These are phyloP conservation scores for Cladobotryum mycophilum DNA, from an alignment of 2,329 filamentous ascomycete species.

Conservation along the genomic window DNA sequence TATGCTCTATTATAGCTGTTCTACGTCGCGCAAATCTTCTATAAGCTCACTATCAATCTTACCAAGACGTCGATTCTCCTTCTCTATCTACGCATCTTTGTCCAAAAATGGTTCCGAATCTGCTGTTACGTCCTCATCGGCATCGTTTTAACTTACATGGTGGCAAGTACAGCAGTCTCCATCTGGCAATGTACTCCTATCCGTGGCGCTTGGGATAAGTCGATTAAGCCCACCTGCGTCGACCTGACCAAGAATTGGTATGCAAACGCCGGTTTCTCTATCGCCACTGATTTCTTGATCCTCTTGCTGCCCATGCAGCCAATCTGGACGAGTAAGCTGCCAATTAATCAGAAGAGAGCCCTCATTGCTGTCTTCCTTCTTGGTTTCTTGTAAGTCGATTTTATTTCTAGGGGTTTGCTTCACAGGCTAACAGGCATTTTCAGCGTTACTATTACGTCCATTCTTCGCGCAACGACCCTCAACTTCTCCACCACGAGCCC, in stretches of 20 bases:
- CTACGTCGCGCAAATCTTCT: slow-evolving; percentile 46
- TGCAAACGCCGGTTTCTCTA: slow-evolving; percentile 42
- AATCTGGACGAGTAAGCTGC: slow-evolving; percentile 39
- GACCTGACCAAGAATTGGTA: slow-evolving; percentile 42
- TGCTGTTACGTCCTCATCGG: slow-evolving; percentile 35
- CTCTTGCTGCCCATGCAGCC: slow-evolving; percentile 41
- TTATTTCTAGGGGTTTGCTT: too few species aligned
- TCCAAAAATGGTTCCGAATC: slow-evolving; percentile 39
- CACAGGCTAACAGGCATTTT: not conserved
- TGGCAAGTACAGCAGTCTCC: slow-evolving; percentile 38
- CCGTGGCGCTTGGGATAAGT: slow-evolving; percentile 38
- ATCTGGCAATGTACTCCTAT: slow-evolving; percentile 47
- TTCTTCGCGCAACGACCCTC: slow-evolving; percentile 35
- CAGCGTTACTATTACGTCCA: slow-evolving; percentile 35
- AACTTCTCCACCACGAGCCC: slow-evolving; percentile 32
- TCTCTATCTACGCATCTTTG: slow-evolving; percentile 49
- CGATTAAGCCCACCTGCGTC: slow-evolving; percentile 37
- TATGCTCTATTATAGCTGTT: slow-evolving; percentile 35
- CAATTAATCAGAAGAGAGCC: slow-evolving; percentile 32
- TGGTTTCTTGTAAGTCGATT: slow-evolving; percentile 33
- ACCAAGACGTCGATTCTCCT: slow-evolving; percentile 48
- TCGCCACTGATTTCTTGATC: slow-evolving; percentile 40
- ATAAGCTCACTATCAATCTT: slow-evolving; percentile 48
- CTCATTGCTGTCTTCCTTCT: slow-evolving; percentile 37
- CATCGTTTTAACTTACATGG: slow-evolving; percentile 39